Conservation (phyloP, 169 alveolate genomes). For the Plasmodium malariae region DNA sequence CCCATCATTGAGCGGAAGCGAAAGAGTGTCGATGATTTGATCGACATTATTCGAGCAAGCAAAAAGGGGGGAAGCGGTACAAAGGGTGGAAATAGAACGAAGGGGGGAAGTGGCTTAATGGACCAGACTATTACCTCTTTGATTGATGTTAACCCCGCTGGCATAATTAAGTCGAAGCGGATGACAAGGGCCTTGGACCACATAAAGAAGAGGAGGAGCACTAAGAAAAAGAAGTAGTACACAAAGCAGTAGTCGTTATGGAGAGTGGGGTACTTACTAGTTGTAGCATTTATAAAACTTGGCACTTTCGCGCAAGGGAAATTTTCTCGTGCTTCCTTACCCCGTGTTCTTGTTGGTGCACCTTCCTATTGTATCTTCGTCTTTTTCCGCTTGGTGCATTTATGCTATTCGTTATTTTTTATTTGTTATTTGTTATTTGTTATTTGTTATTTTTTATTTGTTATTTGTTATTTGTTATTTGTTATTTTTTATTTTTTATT, state of each 20-base stretch:
- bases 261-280: too few relatives aligned
- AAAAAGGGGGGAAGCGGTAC: too few relatives aligned
- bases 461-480: too few relatives aligned
- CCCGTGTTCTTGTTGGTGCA: not conserved
- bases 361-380: not conserved
- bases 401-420: too few relatives aligned
- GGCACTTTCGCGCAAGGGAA: not conserved
- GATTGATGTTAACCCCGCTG: constrained; percentile 67
- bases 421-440: too few relatives aligned
- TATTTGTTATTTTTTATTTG: too few relatives aligned
- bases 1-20: constrained; percentile 61
- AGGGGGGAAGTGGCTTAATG: not conserved
- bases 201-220: constrained; percentile 28
- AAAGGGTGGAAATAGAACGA: constrained; percentile 16
- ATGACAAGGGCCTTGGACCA: constrained; percentile 46
- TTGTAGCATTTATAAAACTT: too few relatives aligned
- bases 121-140: constrained; percentile 4
- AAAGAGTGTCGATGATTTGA: constrained; percentile 51
- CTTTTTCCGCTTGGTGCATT: not conserved
- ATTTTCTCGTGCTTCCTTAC: not conserved
- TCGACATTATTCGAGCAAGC: constrained; percentile 16
- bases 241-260: too few relatives aligned
- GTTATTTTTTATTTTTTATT: too few relatives aligned
- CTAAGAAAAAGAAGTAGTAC: constrained; percentile 11
- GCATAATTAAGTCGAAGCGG: constrained; percentile 48